phyloP scores from a whole-genome alignment of 495 filamentous ascomycete species.

The Neurospora sp. region DNA sequence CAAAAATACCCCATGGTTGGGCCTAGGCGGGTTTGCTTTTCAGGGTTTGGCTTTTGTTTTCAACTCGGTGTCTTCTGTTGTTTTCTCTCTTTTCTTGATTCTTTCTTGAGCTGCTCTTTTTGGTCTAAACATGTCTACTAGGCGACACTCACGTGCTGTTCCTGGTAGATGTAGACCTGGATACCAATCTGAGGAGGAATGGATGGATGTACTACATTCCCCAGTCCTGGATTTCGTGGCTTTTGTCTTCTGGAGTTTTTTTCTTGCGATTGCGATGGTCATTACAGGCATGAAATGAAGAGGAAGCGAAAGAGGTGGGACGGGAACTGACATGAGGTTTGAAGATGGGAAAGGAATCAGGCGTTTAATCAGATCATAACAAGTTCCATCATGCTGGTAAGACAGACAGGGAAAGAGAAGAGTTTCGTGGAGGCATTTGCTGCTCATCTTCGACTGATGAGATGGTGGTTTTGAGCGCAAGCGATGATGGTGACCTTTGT shows the following conservation, averaged over 20 bases:
- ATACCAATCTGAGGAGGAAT: neutral
- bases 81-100: neutral
- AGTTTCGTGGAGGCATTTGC: neutral
- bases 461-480: neutral
- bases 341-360: neutral
- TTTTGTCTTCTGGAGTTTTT: neutral
- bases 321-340: neutral
- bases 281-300: neutral
- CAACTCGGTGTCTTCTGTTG: conserved; percentile 2
- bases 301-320: neutral
- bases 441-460: neutral
- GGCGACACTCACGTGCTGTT: neutral
- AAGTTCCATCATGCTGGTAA: neutral
- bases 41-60: neutral
- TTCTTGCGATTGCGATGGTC: neutral
- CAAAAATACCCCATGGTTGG: neutral
- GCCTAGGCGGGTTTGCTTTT: neutral
- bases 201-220: neutral
- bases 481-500: neutral
- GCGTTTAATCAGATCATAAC: neutral
- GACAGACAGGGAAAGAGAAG: neutral
- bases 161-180: neutral
- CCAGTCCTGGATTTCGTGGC: neutral
- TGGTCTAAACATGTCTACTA: neutral
- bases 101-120: neutral